Conservation (phyloP, 805 yeast genomes). For the Pichia kluyveri region DNA sequence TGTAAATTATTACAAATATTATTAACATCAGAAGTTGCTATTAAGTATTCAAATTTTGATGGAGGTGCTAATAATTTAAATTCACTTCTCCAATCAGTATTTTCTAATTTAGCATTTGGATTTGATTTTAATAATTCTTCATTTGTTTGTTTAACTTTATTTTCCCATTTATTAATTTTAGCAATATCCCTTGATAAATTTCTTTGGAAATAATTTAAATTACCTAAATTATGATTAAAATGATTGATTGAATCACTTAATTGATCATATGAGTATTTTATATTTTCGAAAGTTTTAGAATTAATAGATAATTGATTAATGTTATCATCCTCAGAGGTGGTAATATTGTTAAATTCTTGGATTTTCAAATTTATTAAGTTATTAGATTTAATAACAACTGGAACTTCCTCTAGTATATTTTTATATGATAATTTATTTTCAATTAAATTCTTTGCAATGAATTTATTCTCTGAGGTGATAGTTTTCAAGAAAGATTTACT, state of each 20-base stretch:
- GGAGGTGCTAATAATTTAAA: conserved; percentile 70
- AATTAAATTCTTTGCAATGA: conserved; percentile 56
- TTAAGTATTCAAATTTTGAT: conserved; percentile 62
- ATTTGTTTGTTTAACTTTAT: conserved; percentile 58
- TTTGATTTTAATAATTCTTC: conserved; percentile 49
- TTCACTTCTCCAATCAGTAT: conserved; percentile 48
- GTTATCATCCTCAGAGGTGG: not conserved
- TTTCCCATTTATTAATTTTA: conserved; percentile 69
- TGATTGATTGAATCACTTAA: conserved; percentile 64
- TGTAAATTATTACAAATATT: conserved; percentile 65
- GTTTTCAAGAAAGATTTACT: conserved; percentile 49
- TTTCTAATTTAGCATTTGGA: conserved; percentile 39
- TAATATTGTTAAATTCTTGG: conserved; percentile 16
- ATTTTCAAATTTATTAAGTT: conserved; percentile 40
- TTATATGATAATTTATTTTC: conserved; percentile 51
- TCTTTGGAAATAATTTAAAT: conserved; percentile 76
- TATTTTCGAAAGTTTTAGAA: conserved; percentile 32
- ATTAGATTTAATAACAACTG: conserved; percentile 57
- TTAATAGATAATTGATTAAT: conserved; percentile 28
- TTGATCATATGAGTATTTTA: conserved; percentile 44
- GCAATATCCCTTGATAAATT: conserved; percentile 59
- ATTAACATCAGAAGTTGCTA: conserved; percentile 58
- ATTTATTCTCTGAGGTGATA: conserved; percentile 43
- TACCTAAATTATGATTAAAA: conserved; percentile 68
- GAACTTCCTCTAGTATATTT: conserved; percentile 65